These are phyloP conservation scores for Biscogniauxia marginata DNA, from an alignment of 2,329 filamentous ascomycete species.

Conservation along the genomic window DNA sequence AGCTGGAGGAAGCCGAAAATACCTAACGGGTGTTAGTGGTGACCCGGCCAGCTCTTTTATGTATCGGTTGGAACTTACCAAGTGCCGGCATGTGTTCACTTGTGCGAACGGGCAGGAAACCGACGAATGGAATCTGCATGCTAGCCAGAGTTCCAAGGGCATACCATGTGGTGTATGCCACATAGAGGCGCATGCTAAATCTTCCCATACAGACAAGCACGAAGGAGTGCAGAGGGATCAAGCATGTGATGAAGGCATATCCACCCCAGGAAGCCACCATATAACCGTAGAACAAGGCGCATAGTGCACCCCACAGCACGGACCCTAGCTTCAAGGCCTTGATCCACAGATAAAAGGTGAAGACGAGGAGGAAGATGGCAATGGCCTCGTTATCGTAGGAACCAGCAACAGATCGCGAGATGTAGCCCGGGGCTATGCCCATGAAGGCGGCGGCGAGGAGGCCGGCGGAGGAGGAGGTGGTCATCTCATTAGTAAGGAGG, in stretches of 20 bases:
- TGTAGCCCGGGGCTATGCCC: slow-evolving; percentile 96
- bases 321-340: slow-evolving; percentile 96
- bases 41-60: background rate
- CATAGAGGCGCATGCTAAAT: slow-evolving; percentile 90
- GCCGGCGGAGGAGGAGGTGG: slow-evolving; percentile 88
- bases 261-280: slow-evolving; percentile 99
- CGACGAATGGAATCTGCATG: slow-evolving; percentile 99
- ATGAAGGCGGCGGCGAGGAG: slow-evolving; percentile 94
- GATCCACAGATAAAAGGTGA: slow-evolving; percentile 99
- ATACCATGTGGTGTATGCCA: slow-evolving; percentile 98
- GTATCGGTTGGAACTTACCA: slow-evolving; percentile 52
- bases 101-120: slow-evolving; percentile 92
- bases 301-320: slow-evolving; percentile 92
- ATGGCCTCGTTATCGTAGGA: slow-evolving; percentile 99
- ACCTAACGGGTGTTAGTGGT: slow-evolving; percentile 48
- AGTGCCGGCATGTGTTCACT: slow-evolving; percentile 98
- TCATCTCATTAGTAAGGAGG: slow-evolving; percentile 96
- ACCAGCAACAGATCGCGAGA: slow-evolving; percentile 94
- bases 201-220: slow-evolving; percentile 95
- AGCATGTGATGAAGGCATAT: slow-evolving; percentile 98
- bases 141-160: slow-evolving; percentile 91
- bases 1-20: slow-evolving; percentile 96
- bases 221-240: slow-evolving; percentile 91
- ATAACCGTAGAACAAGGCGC: slow-evolving; percentile 97
- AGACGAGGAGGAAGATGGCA: slow-evolving; percentile 96